A percentile compares a stretch with the other conserved stretches of the same genome.
Evolutionary conservation across 208 protist genomes (phyloP).

Genomic region (Crithidia thermophila): DNA sequence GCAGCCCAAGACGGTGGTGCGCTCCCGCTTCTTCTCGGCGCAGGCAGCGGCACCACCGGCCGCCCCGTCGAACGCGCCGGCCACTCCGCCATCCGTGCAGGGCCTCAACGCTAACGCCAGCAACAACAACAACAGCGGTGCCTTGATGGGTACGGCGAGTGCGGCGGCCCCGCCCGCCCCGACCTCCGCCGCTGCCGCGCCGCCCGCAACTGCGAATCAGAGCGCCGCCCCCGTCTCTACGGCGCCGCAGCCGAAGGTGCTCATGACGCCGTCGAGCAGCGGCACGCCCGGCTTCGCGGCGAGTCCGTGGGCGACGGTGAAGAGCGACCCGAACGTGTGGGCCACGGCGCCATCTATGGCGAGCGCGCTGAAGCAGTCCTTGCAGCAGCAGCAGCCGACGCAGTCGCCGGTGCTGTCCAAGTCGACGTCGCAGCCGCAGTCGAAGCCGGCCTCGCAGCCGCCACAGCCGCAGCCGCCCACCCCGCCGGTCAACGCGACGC

Average conservation of each 20-base stretch:
- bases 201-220: too few species aligned
- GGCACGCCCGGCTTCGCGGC: slow-evolving; percentile 21
- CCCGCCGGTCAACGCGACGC: neutral
- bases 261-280: slow-evolving; percentile 23
- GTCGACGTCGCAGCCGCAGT: slow-evolving; percentile 13
- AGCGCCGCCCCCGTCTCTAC: neutral
- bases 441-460: slow-evolving; percentile 4
- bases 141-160: neutral
- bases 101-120: neutral
- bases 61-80: neutral
- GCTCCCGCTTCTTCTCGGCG: slow-evolving; percentile 63
- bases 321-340: slow-evolving; percentile 36
- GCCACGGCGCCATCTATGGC: slow-evolving; percentile 30
- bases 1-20: slow-evolving; percentile 17
- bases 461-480: neutral
- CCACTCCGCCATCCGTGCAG: neutral
- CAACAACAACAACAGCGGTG: neutral
- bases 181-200: too few species aligned
- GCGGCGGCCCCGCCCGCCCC: neutral
- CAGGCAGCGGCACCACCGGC: neutral
- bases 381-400: slow-evolving; percentile 30
- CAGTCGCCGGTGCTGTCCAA: neutral
- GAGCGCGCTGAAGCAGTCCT: slow-evolving; percentile 33
- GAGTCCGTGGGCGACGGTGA: slow-evolving; percentile 32
- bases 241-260: slow-evolving; percentile 16